Evolutionary conservation across 2,329 filamentous ascomycete genomes (phyloP).

Genomic region (Monilinia fructicola): DNA sequence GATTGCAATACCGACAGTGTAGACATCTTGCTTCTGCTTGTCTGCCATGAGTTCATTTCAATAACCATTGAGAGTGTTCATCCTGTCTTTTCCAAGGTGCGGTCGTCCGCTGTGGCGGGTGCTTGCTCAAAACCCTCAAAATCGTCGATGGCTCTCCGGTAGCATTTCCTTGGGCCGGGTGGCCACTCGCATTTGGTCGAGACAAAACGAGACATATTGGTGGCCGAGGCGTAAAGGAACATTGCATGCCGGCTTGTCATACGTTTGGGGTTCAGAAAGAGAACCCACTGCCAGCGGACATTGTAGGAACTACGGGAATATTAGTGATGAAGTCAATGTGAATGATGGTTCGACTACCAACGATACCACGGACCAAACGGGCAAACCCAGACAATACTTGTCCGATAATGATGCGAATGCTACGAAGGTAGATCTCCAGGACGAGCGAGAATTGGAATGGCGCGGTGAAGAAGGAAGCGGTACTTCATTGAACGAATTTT

Average conservation of each 20-base stretch:
- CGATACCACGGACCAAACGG: background rate
- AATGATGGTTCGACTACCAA: background rate
- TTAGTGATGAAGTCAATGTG: background rate
- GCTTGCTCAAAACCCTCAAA: conserved; percentile 46
- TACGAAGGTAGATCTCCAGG: background rate
- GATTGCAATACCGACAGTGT: conserved; percentile 12
- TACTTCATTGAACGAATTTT: background rate
- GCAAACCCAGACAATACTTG: background rate
- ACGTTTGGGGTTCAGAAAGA: conserved; percentile 9
- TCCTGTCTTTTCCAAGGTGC: conserved; percentile 46
- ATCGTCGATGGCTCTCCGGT: conserved; percentile 44
- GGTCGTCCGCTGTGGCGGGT: conserved; percentile 46
- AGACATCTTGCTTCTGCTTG: conserved; percentile 35
- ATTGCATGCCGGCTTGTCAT: conserved; percentile 5
- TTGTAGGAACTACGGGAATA: conserved; percentile 9
- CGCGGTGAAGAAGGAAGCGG: background rate
- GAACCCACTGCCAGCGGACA: conserved; percentile 1
- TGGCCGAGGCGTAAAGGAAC: conserved; percentile 34
- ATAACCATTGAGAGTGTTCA: conserved; percentile 42
- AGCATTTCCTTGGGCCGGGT: conserved; percentile 45
- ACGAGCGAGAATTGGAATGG: background rate
- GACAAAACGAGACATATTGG: conserved; percentile 33
- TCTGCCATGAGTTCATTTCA: conserved; percentile 39
- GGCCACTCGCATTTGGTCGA: conserved; percentile 39
- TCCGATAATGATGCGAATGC: background rate